Conservation (phyloP, 176 grass and related monocot genomes). For the Otatea glauca region DNA sequence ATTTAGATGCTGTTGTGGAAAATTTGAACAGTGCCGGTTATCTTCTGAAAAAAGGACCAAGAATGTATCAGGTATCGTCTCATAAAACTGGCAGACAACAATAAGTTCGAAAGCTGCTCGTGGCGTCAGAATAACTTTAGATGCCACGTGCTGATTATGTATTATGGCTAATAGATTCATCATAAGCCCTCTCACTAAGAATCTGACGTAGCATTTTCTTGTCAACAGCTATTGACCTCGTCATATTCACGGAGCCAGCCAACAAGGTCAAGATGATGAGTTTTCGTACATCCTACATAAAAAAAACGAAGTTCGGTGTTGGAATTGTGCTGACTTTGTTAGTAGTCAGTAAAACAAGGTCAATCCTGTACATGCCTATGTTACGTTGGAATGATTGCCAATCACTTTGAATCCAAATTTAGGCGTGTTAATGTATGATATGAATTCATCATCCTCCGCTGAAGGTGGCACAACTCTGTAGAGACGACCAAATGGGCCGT, state of each 20-base stretch:
- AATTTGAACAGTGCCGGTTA: conserved; percentile 58
- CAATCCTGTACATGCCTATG: background rate
- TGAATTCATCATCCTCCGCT: too few species aligned
- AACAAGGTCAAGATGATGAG: conserved; percentile 63
- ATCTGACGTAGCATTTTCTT: conserved; percentile 32
- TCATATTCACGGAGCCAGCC: conserved; percentile 62
- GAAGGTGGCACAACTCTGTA: too few species aligned
- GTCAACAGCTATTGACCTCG: conserved; percentile 56
- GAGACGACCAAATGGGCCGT: too few species aligned
- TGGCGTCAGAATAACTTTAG: background rate
- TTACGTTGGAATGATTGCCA: background rate
- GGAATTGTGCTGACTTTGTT: background rate
- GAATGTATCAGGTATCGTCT: conserved; percentile 71
- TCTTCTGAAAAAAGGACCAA: conserved; percentile 65
- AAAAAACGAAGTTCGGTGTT: background rate
- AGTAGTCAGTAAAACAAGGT: background rate
- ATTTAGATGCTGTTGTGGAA: conserved; percentile 61
- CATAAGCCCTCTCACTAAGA: conserved; percentile 20
- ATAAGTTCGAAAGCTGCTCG: background rate
- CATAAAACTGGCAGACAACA: background rate
- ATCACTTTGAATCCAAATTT: background rate
- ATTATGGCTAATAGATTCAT: background rate
- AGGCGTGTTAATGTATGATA: too few species aligned
- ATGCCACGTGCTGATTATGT: conserved; percentile 26
- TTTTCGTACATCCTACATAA: conserved; percentile 29